These are phyloP conservation scores for Zoysia japonica DNA, from an alignment of 176 grass and related monocot genomes.

Conservation along the genomic window DNA sequence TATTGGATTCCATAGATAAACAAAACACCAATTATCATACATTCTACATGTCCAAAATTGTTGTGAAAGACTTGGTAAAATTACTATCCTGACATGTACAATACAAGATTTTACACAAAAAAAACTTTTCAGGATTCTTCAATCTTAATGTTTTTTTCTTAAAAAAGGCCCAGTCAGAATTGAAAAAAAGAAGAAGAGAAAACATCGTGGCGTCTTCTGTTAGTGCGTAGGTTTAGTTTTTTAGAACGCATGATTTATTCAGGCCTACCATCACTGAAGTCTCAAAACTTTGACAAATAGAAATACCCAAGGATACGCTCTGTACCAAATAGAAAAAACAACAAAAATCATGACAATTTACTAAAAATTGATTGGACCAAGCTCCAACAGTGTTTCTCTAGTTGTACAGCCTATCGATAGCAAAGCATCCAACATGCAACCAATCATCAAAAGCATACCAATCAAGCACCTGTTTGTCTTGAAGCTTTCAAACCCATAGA, in stretches of 20 bases:
- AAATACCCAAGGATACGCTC: neutral
- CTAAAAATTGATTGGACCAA: conserved; percentile 5
- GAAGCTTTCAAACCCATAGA: conserved; percentile 99
- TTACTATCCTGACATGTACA: neutral
- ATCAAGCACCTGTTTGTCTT: conserved; percentile 99
- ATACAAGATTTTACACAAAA: conserved; percentile 29
- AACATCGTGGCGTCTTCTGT: conserved; percentile 2
- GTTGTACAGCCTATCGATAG: conserved; percentile 11
- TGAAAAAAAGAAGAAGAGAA: neutral
- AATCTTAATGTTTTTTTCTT: neutral
- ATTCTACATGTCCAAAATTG: conserved; percentile 1
- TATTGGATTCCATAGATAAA: neutral
- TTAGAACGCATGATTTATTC: conserved; percentile 17
- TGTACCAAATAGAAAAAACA: neutral
- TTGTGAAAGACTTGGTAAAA: neutral
- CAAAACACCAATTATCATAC: conserved; percentile 17
- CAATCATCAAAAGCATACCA: conserved; percentile 64
- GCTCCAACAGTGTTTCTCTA: conserved; percentile 1
- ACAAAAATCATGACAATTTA: neutral
- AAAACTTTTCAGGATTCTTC: conserved; percentile 7
- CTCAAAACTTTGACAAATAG: neutral
- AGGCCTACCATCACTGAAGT: conserved; percentile 11
- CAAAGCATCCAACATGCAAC: conserved; percentile 28
- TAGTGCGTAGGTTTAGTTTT: conserved; percentile 13
- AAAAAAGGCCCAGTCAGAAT: conserved; percentile 22